Percentiles rank a stretch among this genome's conserved stretches.
Conservation (phyloP, 768 basidiomycete genomes). For the Amanita muscaria region DNA sequence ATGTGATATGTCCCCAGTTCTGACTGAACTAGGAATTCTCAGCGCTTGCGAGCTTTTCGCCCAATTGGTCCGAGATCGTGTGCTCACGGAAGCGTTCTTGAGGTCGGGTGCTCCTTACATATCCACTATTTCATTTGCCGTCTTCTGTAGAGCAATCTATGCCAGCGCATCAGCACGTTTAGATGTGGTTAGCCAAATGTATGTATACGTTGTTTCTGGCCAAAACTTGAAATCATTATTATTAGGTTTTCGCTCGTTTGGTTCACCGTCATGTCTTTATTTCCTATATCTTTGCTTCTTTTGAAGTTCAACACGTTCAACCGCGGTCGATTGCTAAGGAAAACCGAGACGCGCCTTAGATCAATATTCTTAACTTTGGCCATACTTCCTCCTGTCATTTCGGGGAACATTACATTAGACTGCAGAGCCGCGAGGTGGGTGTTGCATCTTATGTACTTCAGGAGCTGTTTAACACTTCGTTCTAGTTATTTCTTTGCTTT, state of each 20-base stretch:
- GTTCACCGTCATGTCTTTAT: slow-evolving; percentile 56
- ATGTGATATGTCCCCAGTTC: not conserved
- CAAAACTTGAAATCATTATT: slow-evolving; percentile 3
- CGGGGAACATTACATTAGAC: slow-evolving; percentile 53
- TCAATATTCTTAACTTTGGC: slow-evolving; percentile 33
- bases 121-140: slow-evolving; percentile 40
- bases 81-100: slow-evolving; percentile 48
- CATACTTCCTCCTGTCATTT: slow-evolving; percentile 36
- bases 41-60: slow-evolving; percentile 51
- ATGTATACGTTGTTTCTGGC: not conserved
- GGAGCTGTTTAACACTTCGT: slow-evolving; percentile 2
- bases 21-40: slow-evolving; percentile 27
- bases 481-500: slow-evolving; percentile 57
- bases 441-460: not conserved
- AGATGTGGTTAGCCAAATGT: slow-evolving; percentile 52
- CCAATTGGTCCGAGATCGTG: slow-evolving; percentile 49
- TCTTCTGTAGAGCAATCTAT: slow-evolving; percentile 46
- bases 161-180: slow-evolving; percentile 47
- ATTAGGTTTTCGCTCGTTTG: slow-evolving; percentile 58
- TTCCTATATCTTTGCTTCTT: slow-evolving; percentile 50
- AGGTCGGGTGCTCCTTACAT: slow-evolving; percentile 39
- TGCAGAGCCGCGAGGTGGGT: slow-evolving; percentile 47
- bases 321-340: slow-evolving; percentile 46
- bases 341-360: slow-evolving; percentile 28
- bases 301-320: slow-evolving; percentile 66